Evolutionary conservation across 148 eudicot genomes (phyloP).

Genomic region (Rhododendron henanense): DNA sequence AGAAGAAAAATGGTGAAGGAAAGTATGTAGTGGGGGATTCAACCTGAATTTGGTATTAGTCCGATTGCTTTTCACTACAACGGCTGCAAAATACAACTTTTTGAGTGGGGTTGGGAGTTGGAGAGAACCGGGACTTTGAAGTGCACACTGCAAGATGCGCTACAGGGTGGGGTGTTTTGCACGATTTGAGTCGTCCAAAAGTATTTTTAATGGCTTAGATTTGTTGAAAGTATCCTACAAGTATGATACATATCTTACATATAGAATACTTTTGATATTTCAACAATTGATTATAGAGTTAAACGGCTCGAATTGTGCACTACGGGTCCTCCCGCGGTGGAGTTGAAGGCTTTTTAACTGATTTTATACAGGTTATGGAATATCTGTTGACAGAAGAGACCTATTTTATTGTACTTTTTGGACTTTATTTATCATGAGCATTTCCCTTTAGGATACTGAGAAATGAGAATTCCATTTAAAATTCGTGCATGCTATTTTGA

Average conservation of each 20-base stretch:
- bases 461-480: background rate
- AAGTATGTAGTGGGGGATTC: background rate
- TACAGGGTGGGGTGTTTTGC: background rate
- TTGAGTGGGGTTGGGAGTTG: background rate
- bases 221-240: no score
- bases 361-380: background rate
- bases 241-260: no score
- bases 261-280: no score
- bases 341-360: background rate
- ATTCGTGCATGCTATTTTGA: background rate
- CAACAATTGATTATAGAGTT: background rate
- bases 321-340: background rate
- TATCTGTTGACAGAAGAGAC: background rate
- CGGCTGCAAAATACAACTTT: background rate
- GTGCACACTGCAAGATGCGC: background rate
- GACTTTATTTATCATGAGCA: background rate
- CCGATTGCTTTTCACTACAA: background rate
- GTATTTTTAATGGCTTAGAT: no score
- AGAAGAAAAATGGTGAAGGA: background rate
- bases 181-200: no score
- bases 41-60: constrained; percentile 3
- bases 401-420: background rate
- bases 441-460: background rate
- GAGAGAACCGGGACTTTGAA: background rate
- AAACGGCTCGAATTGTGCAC: background rate